Evolutionary conservation across 2,329 filamentous ascomycete species (phyloP), one percentile per base, ranked within the genome.

Genomic region (Orbilia brochopaga): DNA sequence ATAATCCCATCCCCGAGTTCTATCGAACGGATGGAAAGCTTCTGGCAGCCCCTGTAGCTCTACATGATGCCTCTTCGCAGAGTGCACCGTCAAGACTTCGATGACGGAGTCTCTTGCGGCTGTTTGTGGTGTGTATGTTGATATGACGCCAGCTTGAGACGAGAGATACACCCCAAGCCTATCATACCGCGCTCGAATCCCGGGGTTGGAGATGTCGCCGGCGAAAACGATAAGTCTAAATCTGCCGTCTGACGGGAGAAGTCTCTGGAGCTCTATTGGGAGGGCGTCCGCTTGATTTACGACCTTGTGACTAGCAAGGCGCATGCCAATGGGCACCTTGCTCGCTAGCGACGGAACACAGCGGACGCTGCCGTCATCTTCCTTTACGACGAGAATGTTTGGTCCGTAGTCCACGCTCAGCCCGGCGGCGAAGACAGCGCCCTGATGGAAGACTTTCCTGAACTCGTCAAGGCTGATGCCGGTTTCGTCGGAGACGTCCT

Each of bases 381-480:
- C 81, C 77, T 87, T 87, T 2, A 83, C 83, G 1, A 88, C 82
- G 5, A 88, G 81, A 53, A 82, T 77, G 76, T 83, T 86, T 1
- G 82, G 77, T 4, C 81, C 82, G 76, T 89, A 89, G 76, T 88
- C 80, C 32, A 88, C 85, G 3, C 82, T 79, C 73, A 79, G 52
- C 0, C 86, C 86, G 15, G 82, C 83, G 2, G 85, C 83, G 76
- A 89, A 89, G 75, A 85, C 73, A 73, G 85, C 85, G 0, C 85
- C 84, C 74, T 86, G 85, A 27, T 83, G 76, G 74, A 89, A 88
- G 0, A 83, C 83, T 0, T 83, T 78, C 74, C 87, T 86, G 80
- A 89, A 89, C 35, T 84, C 84, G 0, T 83, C 82, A 84, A 88
- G 86, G 73, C 80, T 85, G 62, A 88, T 83, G 0, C 86, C 86